Evolutionary conservation across 805 yeast genomes (phyloP).

Genomic region (Nakazawaea laoshanensis): DNA sequence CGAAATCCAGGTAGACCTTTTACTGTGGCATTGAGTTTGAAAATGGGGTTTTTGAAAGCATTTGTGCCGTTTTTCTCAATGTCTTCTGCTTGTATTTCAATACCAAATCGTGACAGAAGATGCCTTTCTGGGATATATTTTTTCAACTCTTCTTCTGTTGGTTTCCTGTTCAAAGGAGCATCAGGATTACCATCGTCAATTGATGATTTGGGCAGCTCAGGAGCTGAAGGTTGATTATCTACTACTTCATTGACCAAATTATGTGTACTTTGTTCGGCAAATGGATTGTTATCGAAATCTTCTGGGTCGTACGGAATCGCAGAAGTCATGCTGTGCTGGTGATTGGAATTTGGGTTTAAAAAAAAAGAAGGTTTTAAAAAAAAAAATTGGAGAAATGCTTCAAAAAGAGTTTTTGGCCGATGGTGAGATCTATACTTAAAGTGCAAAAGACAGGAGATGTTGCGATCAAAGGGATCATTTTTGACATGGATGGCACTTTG

Average conservation of each 20-base stretch:
- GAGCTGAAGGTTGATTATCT: not conserved
- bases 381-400: not conserved
- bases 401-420: not conserved
- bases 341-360: not conserved
- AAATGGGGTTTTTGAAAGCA: constrained; percentile 70
- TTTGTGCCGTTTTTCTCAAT: constrained; percentile 60
- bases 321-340: constrained; percentile 19
- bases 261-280: constrained; percentile 33
- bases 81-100: constrained; percentile 52
- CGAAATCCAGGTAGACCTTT: constrained; percentile 68
- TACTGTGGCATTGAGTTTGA: constrained; percentile 56
- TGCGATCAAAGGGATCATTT: constrained; percentile 44
- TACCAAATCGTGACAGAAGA: constrained; percentile 25
- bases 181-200: constrained; percentile 9
- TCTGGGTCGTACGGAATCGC: constrained; percentile 35
- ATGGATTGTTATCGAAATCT: constrained; percentile 54
- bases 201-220: not conserved
- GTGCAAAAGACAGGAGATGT: constrained; percentile 18
- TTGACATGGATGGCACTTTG: constrained; percentile 78
- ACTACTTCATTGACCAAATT: constrained; percentile 5
- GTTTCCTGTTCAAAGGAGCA: constrained; percentile 14
- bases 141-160: constrained; percentile 33
- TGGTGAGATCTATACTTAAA: constrained; percentile 15
- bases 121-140: constrained; percentile 43
- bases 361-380: not conserved